Evolutionary conservation across 78 protist species (phyloP), one percentile per base, ranked within the genome.

Genomic region (Acrasis kona): DNA sequence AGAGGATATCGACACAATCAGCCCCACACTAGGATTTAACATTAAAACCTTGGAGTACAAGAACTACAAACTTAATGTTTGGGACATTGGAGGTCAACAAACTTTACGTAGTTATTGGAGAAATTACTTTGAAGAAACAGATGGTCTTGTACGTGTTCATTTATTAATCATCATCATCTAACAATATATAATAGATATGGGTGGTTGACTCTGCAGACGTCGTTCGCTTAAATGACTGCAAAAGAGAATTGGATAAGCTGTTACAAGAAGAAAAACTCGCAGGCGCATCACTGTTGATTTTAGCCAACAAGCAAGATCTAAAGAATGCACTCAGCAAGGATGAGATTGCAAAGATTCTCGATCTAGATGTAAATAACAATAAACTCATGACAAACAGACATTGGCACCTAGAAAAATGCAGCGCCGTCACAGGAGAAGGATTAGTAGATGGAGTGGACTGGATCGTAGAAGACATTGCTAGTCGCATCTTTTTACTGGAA

Each of bases 51-150:
- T 93, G 35, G 74, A 80, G 32, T 73, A 87, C 74, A 19, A 39
- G 0, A 92, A 81, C 2, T 95, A 71, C 89, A 91, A 88, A 78
- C 77, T 98, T 57, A 96, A 97, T 66, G 35, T 97, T 4, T 97
- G 99, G 99, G 99, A 98, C 78, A 88, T 98, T 2, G 99, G 99
- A 12, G 99, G 99, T 6, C 99, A 98, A 74, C 82, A 84, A 39
- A 80, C 98, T 1, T 70, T 98, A 3, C 91, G 99, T 29, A 76
- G 98, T 0, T 98, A 96, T 74, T 97, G 99, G 99, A 78, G 93
- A 19, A 80, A 85, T 57, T 85, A 88, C 57, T 88, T 81, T 38
- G 92, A 84, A 2, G 0, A 36, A n/a, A 88, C 89, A 3, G 89
- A 84, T n/a, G 92, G 81, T 31, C 5, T 88, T 12, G n/a, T n/a